Conservation (phyloP, 2,329 filamentous ascomycete species). For the Lachnellula subtilissima region DNA sequence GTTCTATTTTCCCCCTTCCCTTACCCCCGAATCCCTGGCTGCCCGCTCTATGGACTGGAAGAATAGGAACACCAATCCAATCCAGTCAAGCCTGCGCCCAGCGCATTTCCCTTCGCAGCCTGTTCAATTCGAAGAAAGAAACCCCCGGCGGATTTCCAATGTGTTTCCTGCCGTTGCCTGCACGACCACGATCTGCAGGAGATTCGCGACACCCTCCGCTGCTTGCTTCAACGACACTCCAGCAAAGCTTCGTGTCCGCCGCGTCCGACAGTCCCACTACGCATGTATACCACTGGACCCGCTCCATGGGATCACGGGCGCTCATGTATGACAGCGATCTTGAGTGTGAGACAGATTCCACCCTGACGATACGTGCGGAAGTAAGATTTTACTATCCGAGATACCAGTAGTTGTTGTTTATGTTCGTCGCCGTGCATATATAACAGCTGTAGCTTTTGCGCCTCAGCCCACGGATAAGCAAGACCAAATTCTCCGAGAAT, state of each 20-base stretch:
- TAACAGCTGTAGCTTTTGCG: not conserved
- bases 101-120: not conserved
- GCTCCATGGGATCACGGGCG: slow-evolving; percentile 18
- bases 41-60: slow-evolving; percentile 1
- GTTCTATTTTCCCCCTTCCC: not conserved
- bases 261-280: slow-evolving; percentile 4
- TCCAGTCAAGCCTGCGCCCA: not conserved
- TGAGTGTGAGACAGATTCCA: slow-evolving; percentile 16
- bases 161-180: slow-evolving; percentile 6
- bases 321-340: slow-evolving; percentile 22
- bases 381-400: slow-evolving; percentile 10
- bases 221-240: slow-evolving; percentile 1
- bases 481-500: slow-evolving; percentile 3
- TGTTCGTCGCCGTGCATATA: not conserved
- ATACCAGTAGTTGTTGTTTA: slow-evolving; percentile 13
- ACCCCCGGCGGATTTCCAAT: slow-evolving; percentile 17
- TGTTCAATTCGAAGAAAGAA: slow-evolving; percentile 1
- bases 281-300: slow-evolving; percentile 19
- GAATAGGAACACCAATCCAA: slow-evolving; percentile 4
- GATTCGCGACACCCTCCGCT: slow-evolving; percentile 3
- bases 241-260: slow-evolving; percentile 9
- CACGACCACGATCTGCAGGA: slow-evolving; percentile 8
- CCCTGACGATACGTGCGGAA: slow-evolving; percentile 14
- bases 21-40: not conserved
- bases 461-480: not conserved